Conservation (phyloP, 2,329 filamentous ascomycete genomes). For the Ophiognomonia clavigignenti-juglandacearum region DNA sequence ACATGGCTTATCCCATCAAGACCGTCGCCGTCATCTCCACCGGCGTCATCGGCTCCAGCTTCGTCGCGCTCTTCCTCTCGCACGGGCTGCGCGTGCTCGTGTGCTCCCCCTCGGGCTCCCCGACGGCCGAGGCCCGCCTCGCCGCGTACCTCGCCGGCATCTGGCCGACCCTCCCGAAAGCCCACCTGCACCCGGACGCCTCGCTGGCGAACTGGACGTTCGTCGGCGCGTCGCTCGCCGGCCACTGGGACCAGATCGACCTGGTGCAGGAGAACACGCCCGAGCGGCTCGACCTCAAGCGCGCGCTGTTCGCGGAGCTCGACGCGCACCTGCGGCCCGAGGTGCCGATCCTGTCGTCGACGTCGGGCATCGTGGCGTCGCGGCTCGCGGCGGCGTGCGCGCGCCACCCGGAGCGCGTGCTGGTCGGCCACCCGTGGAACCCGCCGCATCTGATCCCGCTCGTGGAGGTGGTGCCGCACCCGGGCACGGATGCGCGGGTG, state of each 20-base stretch:
- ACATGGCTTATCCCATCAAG: no score
- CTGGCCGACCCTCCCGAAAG: constrained; percentile 10
- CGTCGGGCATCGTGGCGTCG: constrained; percentile 30
- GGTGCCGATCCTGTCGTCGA: constrained; percentile 34
- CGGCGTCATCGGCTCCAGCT: constrained; percentile 31
- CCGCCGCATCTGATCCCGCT: constrained; percentile 44
- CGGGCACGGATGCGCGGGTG: constrained; percentile 22
- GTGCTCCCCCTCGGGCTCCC: constrained; percentile 29
- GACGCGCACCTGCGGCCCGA: constrained; percentile 24
- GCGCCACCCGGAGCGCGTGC: constrained; percentile 26
- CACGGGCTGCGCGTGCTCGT: constrained; percentile 30
- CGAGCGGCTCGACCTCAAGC: constrained; percentile 35
- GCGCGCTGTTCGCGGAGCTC: constrained; percentile 29
- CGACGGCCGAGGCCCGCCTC: constrained; percentile 27
- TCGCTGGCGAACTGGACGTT: constrained; percentile 5
- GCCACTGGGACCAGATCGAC: constrained; percentile 21
- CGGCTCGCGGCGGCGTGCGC: constrained; percentile 21
- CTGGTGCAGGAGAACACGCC: constrained; percentile 36
- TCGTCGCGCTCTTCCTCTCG: constrained; percentile 31
- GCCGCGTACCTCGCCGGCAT: constrained; percentile 6
- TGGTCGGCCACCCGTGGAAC: constrained; percentile 44
- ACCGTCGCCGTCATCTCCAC: constrained; percentile 27
- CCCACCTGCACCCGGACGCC: background rate
- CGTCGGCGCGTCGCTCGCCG: constrained; percentile 10
- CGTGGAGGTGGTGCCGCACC: constrained; percentile 40